phyloP scores from a whole-genome alignment of 2,329 filamentous ascomycete species.

The Hypocrella siamensis region DNA sequence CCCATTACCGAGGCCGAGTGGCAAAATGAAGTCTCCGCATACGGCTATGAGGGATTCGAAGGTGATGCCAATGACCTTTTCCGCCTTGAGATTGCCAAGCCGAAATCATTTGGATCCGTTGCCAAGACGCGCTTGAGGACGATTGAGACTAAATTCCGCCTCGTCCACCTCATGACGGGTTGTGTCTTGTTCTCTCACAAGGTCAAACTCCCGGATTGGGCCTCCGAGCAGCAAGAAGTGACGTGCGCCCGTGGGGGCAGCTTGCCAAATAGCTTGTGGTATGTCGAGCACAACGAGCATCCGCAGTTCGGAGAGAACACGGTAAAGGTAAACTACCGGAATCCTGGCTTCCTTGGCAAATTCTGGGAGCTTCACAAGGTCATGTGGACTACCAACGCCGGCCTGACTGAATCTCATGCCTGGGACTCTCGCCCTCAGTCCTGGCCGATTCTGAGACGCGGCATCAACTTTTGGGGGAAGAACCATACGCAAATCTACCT shows the following conservation, averaged over 20 bases:
- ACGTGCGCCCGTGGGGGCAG: conserved; percentile 87
- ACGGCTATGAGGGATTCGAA: conserved; percentile 91
- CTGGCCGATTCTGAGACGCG: conserved; percentile 82
- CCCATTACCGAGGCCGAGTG: conserved; percentile 78
- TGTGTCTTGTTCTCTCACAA: conserved; percentile 97
- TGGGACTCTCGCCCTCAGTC: conserved; percentile 93
- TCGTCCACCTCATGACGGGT: conserved; percentile 92
- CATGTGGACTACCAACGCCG: conserved; percentile 98
- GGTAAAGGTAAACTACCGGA: conserved; percentile 91
- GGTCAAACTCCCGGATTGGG: conserved; percentile 96
- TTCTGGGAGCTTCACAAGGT: conserved; percentile 96
- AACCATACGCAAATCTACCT: conserved; percentile 92
- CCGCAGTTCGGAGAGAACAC: conserved; percentile 56
- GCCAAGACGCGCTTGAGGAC: conserved; percentile 80
- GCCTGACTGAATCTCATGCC: conserved; percentile 86
- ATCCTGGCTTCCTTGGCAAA: conserved; percentile 91
- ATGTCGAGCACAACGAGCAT: conserved; percentile 82
- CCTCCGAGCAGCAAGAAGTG: conserved; percentile 97
- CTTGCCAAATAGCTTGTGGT: conserved; percentile 94
- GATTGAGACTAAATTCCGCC: conserved; percentile 91
- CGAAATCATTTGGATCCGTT: conserved; percentile 60
- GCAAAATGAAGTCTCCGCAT: conserved; percentile 94
- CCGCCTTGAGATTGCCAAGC: conserved; percentile 86
- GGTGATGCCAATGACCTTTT: conserved; percentile 96
- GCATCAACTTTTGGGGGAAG: conserved; percentile 99